Evolutionary conservation across 1,284 basidiomycete species (phyloP), one percentile per base, ranked within the genome.

Genomic region (Puccinia hordei): DNA sequence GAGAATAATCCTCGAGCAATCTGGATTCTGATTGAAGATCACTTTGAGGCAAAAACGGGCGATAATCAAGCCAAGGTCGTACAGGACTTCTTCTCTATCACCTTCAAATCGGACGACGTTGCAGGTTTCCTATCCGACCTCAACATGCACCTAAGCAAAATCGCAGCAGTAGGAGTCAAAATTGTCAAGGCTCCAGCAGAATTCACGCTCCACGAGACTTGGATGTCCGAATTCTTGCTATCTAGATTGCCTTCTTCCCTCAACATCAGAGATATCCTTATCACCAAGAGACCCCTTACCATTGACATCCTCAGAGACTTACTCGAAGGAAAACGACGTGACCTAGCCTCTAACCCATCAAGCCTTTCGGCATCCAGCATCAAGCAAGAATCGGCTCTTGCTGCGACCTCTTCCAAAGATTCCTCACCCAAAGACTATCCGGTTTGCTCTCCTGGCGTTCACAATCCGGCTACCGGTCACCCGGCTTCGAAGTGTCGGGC

Each of bases 31-130:
- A n/a, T 66, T 2, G 13, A 10, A 4, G 33, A 66, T 3, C 44
- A 66, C 15, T 66, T 35, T 24, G 38, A 66, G 44, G 35, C 65
- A 41, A 66, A 41, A 9, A 22, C 24, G 1, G 44, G 27, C 6
- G n/a, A 66, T 10, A 66, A 66, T 44, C 65, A 66, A 44, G 35
- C 38, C 9, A 66, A 66, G n/a, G 38, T 66, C 65, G 35, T 35
- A 15, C 38, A 44, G 10, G 38, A 66, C 4, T 66, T 19, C n/a
- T 24, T 46, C 2, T 13, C 5, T 1, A 19, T 66, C 15, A 30
- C 8, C 15, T 61, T 33, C 57, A 30, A 41, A 41, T 12, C 9
- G 12, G n/a, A 9, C 4, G 57, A 61, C 27, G 27, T 61, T 12
- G 10, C 4, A 15, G 38, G 22, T 1, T 66, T 66, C 24, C 15